Evolutionary conservation across 306 rosid genomes (phyloP), one percentile per base, ranked within the genome.

Genomic region (Hippophae gyantsensis): DNA sequence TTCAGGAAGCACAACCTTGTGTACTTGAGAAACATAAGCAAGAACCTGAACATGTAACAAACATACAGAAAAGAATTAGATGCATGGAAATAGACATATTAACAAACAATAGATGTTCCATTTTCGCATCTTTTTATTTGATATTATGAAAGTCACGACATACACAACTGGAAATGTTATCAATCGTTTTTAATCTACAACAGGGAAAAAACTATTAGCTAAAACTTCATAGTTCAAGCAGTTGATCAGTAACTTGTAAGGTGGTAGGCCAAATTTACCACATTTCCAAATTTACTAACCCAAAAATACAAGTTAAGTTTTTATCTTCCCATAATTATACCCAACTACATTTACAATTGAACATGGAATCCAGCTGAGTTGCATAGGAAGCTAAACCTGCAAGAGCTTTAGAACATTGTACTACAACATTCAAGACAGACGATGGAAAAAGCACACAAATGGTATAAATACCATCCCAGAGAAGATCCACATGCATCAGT

Each of bases 1-100:
- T 68, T 81, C 83, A 0, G 99, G 99, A 61, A 93, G 84, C 62
- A 82, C 74, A 65, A 93, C 70, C 65, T 79, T 79, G 65, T 93
- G 87, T 70, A 93, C 99, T 93, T 93, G 95, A 58, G 99, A 88
- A 52, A 93, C 99, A 82, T 84, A 93, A 51, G 99, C 95, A 70
- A 88, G 71, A 70, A 93, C 71, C 99, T 93, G 82, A 72, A 59
- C 55, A 62, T 69, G 60, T 60, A 58, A 60, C 43, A 57, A 59
- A 62, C 48, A 69, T 46, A 56, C 42, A 63, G 52, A 38, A 47
- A 41, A 57, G 0, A 9, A 27, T 64, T 44, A 66, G 56, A 50
- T 27, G 52, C 63, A 63, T 27, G 23, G 42, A 56, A 48, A 61
- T 54, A 56, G 10, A 63, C 53, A 48, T 14, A 18, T 55, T 45